Conservation (phyloP, 192 early-diverging fungal species). For the Backusella psychrophila region DNA sequence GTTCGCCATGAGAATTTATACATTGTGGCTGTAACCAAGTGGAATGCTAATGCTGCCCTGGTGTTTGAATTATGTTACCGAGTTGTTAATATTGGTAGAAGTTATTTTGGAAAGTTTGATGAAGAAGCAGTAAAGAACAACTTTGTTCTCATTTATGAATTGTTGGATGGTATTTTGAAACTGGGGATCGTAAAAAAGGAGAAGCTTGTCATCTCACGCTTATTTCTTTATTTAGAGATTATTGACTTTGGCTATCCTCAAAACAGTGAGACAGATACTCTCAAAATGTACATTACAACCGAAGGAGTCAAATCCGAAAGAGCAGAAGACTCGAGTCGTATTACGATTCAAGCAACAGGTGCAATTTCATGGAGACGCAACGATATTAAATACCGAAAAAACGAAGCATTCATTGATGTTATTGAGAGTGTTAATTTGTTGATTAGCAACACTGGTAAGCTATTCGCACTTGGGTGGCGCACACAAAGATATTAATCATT, state of each 20-base stretch:
- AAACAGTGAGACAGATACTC: constrained; percentile 78
- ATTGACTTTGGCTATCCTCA: constrained; percentile 89
- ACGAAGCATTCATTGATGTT: constrained; percentile 99
- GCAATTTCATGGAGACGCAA: constrained; percentile 90
- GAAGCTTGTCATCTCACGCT: background rate
- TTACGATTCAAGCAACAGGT: constrained; percentile 92
- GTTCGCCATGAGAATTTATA: constrained; percentile 96
- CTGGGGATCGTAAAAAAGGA: background rate
- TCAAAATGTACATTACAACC: constrained; percentile 83
- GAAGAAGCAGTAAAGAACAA: constrained; percentile 84
- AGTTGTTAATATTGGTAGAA: constrained; percentile 85
- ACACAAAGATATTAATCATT: too few species aligned
- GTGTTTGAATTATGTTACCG: constrained; percentile 95
- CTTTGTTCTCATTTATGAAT: constrained; percentile 86
- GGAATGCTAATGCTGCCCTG: constrained; percentile 96
- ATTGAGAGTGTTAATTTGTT: constrained; percentile 95
- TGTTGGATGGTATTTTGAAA: constrained; percentile 61
- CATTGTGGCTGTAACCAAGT: constrained; percentile 92
- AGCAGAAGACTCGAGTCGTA: constrained; percentile 79
- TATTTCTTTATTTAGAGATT: constrained; percentile 35
- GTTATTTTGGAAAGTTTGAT: constrained; percentile 86
- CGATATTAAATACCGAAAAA: constrained; percentile 96
- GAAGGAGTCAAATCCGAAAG: constrained; percentile 80
- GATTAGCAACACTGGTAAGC: constrained; percentile 58
- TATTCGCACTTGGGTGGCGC: background rate